These are phyloP conservation scores for Ceratobasidium sp. DNA, from an alignment of 1,284 basidiomycete genomes.

Conservation along the genomic window DNA sequence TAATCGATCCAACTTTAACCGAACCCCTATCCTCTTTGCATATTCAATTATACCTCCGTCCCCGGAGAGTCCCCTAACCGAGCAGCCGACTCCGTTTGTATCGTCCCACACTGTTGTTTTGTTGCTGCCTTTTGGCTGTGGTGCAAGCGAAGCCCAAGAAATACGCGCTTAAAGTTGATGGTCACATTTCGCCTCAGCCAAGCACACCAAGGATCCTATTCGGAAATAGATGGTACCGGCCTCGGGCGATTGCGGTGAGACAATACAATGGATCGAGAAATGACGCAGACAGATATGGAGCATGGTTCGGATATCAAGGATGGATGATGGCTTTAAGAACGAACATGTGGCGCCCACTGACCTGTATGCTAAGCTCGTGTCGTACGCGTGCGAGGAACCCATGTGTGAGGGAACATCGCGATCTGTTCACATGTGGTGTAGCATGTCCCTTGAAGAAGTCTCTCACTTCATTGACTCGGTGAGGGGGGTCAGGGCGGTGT, in stretches of 20 bases:
- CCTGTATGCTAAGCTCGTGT: not conserved
- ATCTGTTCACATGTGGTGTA: conserved; percentile 4
- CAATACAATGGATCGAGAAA: not conserved
- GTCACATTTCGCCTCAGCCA: conserved; percentile 2
- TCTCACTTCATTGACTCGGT: not conserved
- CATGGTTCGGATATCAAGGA: conserved; percentile 5
- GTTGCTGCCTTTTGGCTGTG: not conserved
- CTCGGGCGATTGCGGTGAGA: conserved; percentile 6
- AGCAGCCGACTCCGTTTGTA: not conserved
- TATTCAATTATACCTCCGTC: conserved; percentile 1
- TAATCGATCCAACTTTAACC: not conserved
- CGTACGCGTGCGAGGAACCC: not conserved
- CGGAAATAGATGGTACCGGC: conserved; percentile 8
- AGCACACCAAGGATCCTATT: not conserved
- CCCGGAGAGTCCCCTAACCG: not conserved
- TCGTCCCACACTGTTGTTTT: not conserved
- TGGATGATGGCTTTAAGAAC: not conserved
- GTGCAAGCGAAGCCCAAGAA: conserved; percentile 1
- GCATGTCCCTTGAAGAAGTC: not conserved
- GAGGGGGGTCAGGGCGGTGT: conserved; percentile 36
- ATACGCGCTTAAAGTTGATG: not conserved
- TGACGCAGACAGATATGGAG: conserved; percentile 14
- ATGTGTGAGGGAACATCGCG: not conserved
- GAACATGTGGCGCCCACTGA: conserved; percentile 5
- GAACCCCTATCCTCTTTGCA: conserved; percentile 19